Evolutionary conservation across 176 grass and related monocot species (phyloP).

Genomic region (Juncus inflexus): DNA sequence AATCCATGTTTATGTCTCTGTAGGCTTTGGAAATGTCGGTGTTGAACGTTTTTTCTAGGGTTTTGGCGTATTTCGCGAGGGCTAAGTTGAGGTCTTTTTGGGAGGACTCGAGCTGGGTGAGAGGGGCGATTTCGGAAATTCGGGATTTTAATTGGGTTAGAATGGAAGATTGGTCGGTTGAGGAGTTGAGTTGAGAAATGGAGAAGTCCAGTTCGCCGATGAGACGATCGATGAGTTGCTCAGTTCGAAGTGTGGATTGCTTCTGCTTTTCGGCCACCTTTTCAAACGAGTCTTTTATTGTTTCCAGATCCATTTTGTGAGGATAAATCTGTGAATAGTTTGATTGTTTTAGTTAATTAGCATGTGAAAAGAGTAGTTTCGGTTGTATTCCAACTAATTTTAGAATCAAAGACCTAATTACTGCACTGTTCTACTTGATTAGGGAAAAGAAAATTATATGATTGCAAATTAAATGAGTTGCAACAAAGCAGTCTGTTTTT

Average conservation of each 20-base stretch:
- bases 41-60: slow-evolving; percentile 69
- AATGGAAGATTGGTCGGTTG: slow-evolving; percentile 41
- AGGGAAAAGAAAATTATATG: no score
- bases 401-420: no score
- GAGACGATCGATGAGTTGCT: slow-evolving; percentile 56
- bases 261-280: slow-evolving; percentile 60
- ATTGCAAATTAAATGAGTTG: no score
- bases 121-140: slow-evolving; percentile 45
- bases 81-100: slow-evolving; percentile 75
- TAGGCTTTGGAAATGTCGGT: slow-evolving; percentile 86
- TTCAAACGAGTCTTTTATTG: slow-evolving; percentile 69
- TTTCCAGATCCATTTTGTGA: slow-evolving; percentile 64
- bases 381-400: no score
- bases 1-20: slow-evolving; percentile 60
- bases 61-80: slow-evolving; percentile 61
- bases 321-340: no score
- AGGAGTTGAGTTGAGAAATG: slow-evolving; percentile 47
- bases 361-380: no score
- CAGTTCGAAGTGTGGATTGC: slow-evolving; percentile 41
- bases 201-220: slow-evolving; percentile 52
- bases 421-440: no score
- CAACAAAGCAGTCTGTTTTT: no score
- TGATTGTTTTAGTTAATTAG: no score
- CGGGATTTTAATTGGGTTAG: slow-evolving; percentile 54
- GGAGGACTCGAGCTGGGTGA: slow-evolving; percentile 55